phyloP scores from a whole-genome alignment of 768 basidiomycete genomes.

The Macrolepiota dolichaula region DNA sequence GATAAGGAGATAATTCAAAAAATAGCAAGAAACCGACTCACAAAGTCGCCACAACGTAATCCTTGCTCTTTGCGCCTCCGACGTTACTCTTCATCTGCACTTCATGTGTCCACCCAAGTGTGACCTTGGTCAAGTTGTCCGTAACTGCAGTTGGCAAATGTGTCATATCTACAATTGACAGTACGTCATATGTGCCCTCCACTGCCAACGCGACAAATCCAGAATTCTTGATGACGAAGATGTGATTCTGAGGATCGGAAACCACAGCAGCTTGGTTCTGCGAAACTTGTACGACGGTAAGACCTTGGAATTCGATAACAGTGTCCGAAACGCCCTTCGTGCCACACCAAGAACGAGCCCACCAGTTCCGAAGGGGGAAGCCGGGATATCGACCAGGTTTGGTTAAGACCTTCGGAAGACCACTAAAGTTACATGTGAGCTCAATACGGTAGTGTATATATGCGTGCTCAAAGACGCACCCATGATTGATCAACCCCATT shows the following conservation, averaged over 20 bases:
- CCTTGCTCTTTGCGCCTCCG: conserved; percentile 39
- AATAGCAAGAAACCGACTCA: conserved; percentile 28
- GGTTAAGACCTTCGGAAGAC: conserved; percentile 72
- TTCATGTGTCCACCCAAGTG: conserved; percentile 73
- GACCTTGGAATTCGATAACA: conserved; percentile 74
- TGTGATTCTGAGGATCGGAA: conserved; percentile 74
- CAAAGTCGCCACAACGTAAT: conserved; percentile 81
- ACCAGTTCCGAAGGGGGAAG: conserved; percentile 79
- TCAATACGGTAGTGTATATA: not conserved
- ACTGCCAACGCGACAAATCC: conserved; percentile 78
- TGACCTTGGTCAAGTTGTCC: conserved; percentile 58
- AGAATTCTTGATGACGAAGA: conserved; percentile 77
- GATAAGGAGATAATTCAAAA: conserved; percentile 3
- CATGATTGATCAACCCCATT: conserved; percentile 76
- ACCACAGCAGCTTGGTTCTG: conserved; percentile 80
- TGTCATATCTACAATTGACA: conserved; percentile 82
- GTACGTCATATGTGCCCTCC: conserved; percentile 75
- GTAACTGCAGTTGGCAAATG: conserved; percentile 60
- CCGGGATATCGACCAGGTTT: conserved; percentile 76
- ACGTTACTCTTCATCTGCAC: conserved; percentile 71
- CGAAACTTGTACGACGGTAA: conserved; percentile 83
- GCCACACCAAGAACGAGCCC: conserved; percentile 73
- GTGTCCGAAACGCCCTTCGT: conserved; percentile 78
- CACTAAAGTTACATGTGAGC: conserved; percentile 33
- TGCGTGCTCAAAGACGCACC: conserved; percentile 20